Evolutionary conservation across 192 early-diverging fungal genomes (phyloP), one percentile per base, ranked within the genome.

Genomic region (Umbelopsis vinacea): DNA sequence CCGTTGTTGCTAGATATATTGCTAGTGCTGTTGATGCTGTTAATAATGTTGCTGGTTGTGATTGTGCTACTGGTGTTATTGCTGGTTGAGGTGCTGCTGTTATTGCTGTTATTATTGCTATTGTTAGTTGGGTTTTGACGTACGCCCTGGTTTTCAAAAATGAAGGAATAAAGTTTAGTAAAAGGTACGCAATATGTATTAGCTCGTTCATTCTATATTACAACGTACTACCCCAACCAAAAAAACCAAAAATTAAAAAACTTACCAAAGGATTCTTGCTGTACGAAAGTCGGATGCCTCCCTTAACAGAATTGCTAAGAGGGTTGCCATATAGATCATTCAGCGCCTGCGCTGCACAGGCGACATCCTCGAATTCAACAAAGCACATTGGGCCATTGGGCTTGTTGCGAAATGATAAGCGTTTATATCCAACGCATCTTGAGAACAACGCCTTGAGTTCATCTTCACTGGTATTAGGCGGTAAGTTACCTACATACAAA

Each of bases 361-460:
- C 84, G 24, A 97, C 92, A 84, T 92, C 92, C 70, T 97, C 97
- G 92, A 99, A 99, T 88, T 99, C 97, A 53, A 99, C 96, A 93
- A 99, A 99, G 84, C 96, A 97, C 95, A 99, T 99, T n/a, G 97
- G 97, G 0, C 97, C 97, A 78, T 95, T 95, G 26, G 93, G 88
- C 72, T 97, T 92, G 40, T 86, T 86, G 29, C 90, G 86, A 86
- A 93, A 99, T 60, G 89, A 94, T 83, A 99, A 84, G 46, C 97
- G 89, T 71, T 93, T 92, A 89, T 92, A 99, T 12, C 97, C 97
- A n/a, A 86, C 83, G 66, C 94, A 92, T 15, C 81, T 73, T 21
- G 83, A 83, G 83, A 99, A 99, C 54, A 97, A 48, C 38, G 84
- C 81, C 23, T 90, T 84, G 52, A 99, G 85, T 81, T 99, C 97